Conservation (phyloP, 306 rosid species). For the Dalbergia cochinchinensis region DNA sequence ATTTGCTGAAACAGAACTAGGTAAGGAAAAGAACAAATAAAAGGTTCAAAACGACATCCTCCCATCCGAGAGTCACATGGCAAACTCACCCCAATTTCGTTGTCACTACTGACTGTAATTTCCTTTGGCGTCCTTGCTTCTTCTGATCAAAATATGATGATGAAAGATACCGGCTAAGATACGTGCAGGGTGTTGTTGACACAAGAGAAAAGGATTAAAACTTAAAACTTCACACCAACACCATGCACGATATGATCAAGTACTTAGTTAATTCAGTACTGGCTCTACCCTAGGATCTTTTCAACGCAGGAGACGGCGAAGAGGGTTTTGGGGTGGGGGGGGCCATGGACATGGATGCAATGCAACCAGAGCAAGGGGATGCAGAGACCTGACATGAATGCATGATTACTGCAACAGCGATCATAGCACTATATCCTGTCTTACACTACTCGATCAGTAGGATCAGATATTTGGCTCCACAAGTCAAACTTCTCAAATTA, state of each 20-base stretch:
- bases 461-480: background rate
- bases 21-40: background rate
- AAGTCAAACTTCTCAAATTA: conserved; percentile 26
- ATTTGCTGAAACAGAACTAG: background rate
- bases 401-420: conserved; percentile 8
- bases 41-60: background rate
- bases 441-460: background rate
- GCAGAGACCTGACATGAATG: conserved; percentile 23
- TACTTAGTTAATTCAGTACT: too few species aligned
- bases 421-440: conserved; percentile 20
- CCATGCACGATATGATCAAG: too few species aligned
- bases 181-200: conserved; percentile 11
- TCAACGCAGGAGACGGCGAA: background rate
- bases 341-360: background rate
- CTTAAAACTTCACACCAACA: background rate
- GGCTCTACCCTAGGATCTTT: too few species aligned
- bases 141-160: conserved; percentile 10
- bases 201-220: background rate
- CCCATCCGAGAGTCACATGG: background rate
- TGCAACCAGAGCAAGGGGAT: background rate
- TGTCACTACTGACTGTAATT: conserved; percentile 13
- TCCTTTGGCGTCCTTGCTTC: background rate
- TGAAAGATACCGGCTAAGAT: conserved; percentile 4
- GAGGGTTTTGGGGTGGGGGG: too few species aligned
- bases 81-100: background rate